A percentile compares a stretch with the other conserved stretches of the same genome.
Evolutionary conservation across 768 basidiomycete species (phyloP).

Genomic region (Cubamyces lactineus): DNA sequence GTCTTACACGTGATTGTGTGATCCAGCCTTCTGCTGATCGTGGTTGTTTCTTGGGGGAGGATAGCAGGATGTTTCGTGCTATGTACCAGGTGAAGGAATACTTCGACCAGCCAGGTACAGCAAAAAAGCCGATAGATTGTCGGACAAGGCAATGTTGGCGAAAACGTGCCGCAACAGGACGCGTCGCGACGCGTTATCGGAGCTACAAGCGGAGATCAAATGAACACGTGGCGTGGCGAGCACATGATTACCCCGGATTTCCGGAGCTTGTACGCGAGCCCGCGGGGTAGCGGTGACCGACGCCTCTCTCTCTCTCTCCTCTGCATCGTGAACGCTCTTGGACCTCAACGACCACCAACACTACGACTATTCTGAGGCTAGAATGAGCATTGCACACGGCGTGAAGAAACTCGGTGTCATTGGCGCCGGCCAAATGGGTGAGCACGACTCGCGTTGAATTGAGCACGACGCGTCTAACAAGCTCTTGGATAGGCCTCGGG

Average conservation of each 20-base stretch:
- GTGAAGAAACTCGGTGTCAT: slow-evolving; percentile 78
- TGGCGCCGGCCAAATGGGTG: slow-evolving; percentile 80
- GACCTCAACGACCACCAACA: background rate
- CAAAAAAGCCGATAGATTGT: no score
- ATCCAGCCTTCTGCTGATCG: no score
- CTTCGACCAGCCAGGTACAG: no score
- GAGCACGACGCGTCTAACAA: background rate
- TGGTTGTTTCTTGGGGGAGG: no score
- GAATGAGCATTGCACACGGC: slow-evolving; percentile 67
- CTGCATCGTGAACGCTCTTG: background rate
- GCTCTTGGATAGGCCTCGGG: slow-evolving; percentile 63
- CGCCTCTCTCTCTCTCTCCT: background rate
- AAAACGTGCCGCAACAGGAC: background rate
- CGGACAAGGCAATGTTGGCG: no score
- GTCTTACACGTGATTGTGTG: background rate
- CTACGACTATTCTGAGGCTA: no score
- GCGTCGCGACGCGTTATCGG: slow-evolving; percentile 10
- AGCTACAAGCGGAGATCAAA: background rate
- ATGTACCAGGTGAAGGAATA: no score
- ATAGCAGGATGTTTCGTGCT: no score
- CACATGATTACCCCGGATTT: slow-evolving; percentile 12
- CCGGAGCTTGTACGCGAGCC: slow-evolving; percentile 9
- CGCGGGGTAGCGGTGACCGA: background rate
- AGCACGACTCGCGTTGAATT: background rate
- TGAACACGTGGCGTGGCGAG: background rate